Conservation (phyloP, 768 basidiomycete species). For the Kwoniella pini region DNA sequence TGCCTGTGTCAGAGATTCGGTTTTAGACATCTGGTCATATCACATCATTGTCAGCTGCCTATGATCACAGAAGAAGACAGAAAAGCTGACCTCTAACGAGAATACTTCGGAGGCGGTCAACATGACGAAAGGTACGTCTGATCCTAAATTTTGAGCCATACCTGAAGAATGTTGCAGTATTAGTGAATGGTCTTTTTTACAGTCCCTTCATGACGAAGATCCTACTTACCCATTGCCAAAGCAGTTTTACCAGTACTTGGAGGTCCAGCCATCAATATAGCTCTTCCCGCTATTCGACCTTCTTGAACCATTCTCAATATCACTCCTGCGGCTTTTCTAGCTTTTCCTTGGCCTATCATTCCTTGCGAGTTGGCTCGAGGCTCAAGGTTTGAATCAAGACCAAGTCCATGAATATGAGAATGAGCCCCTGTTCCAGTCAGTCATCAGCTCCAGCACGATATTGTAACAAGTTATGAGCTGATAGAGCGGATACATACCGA, state of each 20-base stretch:
- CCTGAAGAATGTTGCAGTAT: constrained; percentile 58
- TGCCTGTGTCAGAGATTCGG: constrained; percentile 94
- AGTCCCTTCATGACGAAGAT: background rate
- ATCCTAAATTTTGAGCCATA: constrained; percentile 92
- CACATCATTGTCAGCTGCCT: background rate
- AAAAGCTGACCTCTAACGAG: constrained; percentile 64
- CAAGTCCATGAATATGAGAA: constrained; percentile 90
- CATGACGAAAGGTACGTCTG: constrained; percentile 97
- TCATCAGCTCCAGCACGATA: background rate
- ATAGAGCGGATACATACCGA: constrained; percentile 39
- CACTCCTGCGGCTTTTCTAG: constrained; percentile 95
- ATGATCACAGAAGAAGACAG: background rate
- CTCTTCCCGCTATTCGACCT: constrained; percentile 89
- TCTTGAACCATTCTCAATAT: constrained; percentile 98
- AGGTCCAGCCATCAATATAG: constrained; percentile 95
- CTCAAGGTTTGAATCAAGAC: constrained; percentile 83
- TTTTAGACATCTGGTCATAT: constrained; percentile 79
- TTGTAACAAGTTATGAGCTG: background rate
- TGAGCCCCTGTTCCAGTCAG: constrained; percentile 54
- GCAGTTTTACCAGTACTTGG: constrained; percentile 98
- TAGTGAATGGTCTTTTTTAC: background rate
- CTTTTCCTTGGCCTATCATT: constrained; percentile 95
- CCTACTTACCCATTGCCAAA: constrained; percentile 80
- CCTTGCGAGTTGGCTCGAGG: constrained; percentile 82
- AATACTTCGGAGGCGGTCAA: constrained; percentile 98